Conservation (phyloP, 805 yeast genomes). For the Metschnikowia gruessii region DNA sequence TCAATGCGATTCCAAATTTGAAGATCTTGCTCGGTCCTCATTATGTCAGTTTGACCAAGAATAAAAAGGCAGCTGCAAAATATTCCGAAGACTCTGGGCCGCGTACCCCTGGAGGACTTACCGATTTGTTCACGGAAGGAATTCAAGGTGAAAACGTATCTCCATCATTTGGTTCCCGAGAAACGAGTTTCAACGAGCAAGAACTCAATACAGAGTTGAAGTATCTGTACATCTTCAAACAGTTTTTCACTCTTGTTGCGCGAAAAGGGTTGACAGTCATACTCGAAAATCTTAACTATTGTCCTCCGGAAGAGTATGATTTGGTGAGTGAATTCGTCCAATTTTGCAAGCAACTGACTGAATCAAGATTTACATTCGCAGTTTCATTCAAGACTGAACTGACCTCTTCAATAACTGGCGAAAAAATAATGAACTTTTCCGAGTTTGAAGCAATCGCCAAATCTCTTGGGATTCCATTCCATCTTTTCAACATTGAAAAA, state of each 20-base stretch:
- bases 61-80: background rate
- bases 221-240: conserved; percentile 42
- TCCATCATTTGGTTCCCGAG: conserved; percentile 2
- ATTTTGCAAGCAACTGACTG: conserved; percentile 11
- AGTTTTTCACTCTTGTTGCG: conserved; percentile 41
- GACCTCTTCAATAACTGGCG: background rate
- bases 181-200: conserved; percentile 18
- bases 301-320: conserved; percentile 32
- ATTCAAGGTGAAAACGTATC: background rate
- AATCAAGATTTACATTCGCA: conserved; percentile 3
- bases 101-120: conserved; percentile 1
- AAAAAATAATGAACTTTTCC: conserved; percentile 3
- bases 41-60: conserved; percentile 24
- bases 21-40: conserved; percentile 41
- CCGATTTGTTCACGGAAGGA: conserved; percentile 11
- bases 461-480: conserved; percentile 8
- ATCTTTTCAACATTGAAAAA: conserved; percentile 14
- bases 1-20: conserved; percentile 44
- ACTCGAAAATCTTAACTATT: conserved; percentile 47
- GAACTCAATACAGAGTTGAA: conserved; percentile 35
- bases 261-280: conserved; percentile 43
- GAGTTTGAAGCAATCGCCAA: conserved; percentile 3
- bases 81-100: background rate
- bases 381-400: background rate
- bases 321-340: conserved; percentile 29